Conservation (phyloP, 2,329 filamentous ascomycete genomes). For the Paecilomyces niveus region DNA sequence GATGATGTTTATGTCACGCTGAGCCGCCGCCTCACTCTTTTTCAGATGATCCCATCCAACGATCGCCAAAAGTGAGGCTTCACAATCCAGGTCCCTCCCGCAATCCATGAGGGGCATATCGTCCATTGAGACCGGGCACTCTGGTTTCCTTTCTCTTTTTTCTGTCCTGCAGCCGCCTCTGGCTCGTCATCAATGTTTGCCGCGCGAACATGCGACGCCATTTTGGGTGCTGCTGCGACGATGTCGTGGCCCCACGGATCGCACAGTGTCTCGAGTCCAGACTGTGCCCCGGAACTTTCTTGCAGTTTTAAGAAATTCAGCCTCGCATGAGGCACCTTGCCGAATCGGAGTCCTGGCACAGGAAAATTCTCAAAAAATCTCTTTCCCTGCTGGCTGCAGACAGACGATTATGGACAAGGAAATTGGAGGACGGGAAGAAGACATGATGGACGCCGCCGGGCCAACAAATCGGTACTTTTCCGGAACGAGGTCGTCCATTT, state of each 20-base stretch:
- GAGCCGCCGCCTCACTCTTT: not conserved
- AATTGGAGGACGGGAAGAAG: not conserved
- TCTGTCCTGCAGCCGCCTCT: conserved; percentile 1
- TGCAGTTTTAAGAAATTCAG: conserved; percentile 2
- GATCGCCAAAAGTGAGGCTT: not conserved
- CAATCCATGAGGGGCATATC: not conserved
- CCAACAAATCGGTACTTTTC: not conserved
- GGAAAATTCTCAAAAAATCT: not conserved
- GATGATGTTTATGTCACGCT: not conserved
- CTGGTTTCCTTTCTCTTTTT: not conserved
- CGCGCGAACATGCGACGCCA: conserved; percentile 15
- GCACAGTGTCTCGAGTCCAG: conserved; percentile 2
- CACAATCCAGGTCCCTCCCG: not conserved
- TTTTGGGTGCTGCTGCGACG: conserved; percentile 18
- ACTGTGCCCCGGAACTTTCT: not conserved
- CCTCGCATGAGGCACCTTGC: not conserved
- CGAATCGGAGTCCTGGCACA: not conserved
- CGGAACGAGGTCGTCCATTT: not conserved
- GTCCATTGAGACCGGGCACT: not conserved
- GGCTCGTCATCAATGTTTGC: conserved; percentile 7
- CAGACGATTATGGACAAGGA: not conserved
- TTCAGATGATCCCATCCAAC: not conserved
- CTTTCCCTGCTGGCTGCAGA: not conserved
- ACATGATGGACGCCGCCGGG: not conserved
- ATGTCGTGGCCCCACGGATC: conserved; percentile 29